Evolutionary conservation across 2,329 filamentous ascomycete genomes (phyloP).

Genomic region (Penicillium sp.): DNA sequence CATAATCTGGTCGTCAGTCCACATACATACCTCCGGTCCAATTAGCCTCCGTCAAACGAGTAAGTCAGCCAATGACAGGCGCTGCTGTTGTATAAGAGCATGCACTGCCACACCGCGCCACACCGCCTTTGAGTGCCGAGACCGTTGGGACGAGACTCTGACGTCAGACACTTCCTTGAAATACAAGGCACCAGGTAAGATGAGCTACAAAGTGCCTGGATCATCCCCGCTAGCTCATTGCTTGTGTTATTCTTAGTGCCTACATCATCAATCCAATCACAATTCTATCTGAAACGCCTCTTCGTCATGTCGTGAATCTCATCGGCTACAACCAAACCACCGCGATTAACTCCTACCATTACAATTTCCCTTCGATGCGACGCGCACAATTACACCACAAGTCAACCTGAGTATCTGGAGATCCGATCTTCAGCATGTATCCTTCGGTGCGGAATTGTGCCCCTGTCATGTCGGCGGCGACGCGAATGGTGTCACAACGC

Average conservation of each 20-base stretch:
- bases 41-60: not conserved
- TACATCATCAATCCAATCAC: not conserved
- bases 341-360: not conserved
- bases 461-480: conserved; percentile 10
- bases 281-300: conserved; percentile 5
- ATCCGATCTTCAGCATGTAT: conserved; percentile 7
- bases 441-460: conserved; percentile 10
- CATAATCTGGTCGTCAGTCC: not conserved
- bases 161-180: conserved; percentile 8
- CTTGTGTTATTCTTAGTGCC: not conserved
- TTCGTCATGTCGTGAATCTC: conserved; percentile 17
- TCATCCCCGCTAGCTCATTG: conserved; percentile 1
- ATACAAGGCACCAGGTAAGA: not conserved
- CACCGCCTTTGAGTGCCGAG: conserved; percentile 1
- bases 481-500: conserved; percentile 4
- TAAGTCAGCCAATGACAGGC: not conserved
- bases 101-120: conserved; percentile 4
- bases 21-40: not conserved
- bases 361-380: not conserved
- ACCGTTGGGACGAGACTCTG: not conserved
- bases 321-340: not conserved
- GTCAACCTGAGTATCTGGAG: not conserved
- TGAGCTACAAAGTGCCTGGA: conserved; percentile 6
- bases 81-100: not conserved
- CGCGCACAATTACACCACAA: not conserved